A percentile compares a stretch with the other conserved stretches of the same genome.
These are phyloP conservation scores for Stagonosporopsis cucurbitacearum DNA, from an alignment of 2,329 filamentous ascomycete species.

Conservation along the genomic window DNA sequence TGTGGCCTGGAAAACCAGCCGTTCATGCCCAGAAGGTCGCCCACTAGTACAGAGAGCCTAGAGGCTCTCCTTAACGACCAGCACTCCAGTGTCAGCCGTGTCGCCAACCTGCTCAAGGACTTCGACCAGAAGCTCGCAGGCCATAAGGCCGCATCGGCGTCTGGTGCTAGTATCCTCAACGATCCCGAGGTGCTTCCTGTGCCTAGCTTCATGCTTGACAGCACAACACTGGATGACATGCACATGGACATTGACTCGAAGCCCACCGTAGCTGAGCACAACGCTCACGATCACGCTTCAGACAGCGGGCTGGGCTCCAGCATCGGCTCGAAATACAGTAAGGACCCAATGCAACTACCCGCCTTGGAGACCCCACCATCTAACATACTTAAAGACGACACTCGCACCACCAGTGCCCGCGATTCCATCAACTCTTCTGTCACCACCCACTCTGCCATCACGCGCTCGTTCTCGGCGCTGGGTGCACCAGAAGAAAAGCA, in stretches of 20 bases:
- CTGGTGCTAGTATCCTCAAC: constrained; percentile 51
- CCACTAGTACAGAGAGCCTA: constrained; percentile 56
- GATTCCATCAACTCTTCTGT: constrained; percentile 49
- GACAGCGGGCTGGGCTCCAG: constrained; percentile 91
- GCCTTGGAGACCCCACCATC: constrained; percentile 26
- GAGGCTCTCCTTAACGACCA: constrained; percentile 55
- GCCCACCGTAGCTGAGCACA: constrained; percentile 48
- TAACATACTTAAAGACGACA: constrained; percentile 48
- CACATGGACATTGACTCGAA: constrained; percentile 52
- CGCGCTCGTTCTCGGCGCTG: constrained; percentile 54
- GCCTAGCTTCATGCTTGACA: constrained; percentile 53
- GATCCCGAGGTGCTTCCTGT: constrained; percentile 58
- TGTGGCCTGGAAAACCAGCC: constrained; percentile 49
- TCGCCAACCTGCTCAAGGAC: constrained; percentile 52
- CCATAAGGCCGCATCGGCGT: constrained; percentile 37
- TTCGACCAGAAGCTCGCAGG: constrained; percentile 54
- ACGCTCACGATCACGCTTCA: constrained; percentile 70
- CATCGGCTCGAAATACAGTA: constrained; percentile 61
- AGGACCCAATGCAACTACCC: constrained; percentile 29
- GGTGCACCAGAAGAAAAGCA: constrained; percentile 53
- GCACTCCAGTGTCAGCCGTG: constrained; percentile 51
- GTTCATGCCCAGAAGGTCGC: constrained; percentile 56
- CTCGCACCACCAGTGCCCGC: constrained; percentile 39
- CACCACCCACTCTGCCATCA: constrained; percentile 49
- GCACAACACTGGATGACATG: constrained; percentile 42